These are phyloP conservation scores for Citrus unshiu DNA, from an alignment of 345 rosid species.

Conservation along the genomic window DNA sequence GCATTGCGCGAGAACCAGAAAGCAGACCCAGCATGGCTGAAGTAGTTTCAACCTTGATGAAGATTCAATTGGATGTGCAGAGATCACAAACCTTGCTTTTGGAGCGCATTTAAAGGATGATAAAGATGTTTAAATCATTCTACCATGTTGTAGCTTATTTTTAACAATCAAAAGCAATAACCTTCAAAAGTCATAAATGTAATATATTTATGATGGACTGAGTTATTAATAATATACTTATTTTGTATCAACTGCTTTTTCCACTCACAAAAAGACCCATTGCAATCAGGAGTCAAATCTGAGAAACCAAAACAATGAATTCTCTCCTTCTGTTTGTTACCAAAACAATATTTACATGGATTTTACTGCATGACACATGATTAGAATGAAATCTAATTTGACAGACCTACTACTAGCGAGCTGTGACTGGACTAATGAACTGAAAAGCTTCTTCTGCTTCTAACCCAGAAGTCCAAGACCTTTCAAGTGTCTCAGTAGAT, in stretches of 20 bases:
- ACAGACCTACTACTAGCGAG: constrained; percentile 26
- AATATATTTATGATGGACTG: background rate
- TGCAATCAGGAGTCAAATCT: background rate
- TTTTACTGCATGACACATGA: constrained; percentile 3
- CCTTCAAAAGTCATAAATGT: background rate
- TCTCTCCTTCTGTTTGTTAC: background rate
- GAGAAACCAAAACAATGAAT: background rate
- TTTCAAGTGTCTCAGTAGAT: constrained; percentile 30
- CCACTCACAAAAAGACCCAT: background rate
- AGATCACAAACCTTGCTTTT: constrained; percentile 13
- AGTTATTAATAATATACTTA: background rate
- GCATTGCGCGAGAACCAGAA: constrained; percentile 34
- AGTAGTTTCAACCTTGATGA: constrained; percentile 30
- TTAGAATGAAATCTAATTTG: background rate
- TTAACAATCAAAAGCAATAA: background rate
- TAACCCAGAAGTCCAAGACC: constrained; percentile 38
- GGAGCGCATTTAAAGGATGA: background rate
- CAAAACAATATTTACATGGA: background rate
- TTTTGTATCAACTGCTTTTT: background rate
- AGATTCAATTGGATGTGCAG: constrained; percentile 29
- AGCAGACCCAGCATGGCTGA: constrained; percentile 34
- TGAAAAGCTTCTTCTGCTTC: constrained; percentile 38
- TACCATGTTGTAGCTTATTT: background rate
- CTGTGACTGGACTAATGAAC: constrained; percentile 33
- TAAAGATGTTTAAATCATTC: background rate